Evolutionary conservation across 2,329 filamentous ascomycete species (phyloP).

Genomic region (Ceratocystis variospora): DNA sequence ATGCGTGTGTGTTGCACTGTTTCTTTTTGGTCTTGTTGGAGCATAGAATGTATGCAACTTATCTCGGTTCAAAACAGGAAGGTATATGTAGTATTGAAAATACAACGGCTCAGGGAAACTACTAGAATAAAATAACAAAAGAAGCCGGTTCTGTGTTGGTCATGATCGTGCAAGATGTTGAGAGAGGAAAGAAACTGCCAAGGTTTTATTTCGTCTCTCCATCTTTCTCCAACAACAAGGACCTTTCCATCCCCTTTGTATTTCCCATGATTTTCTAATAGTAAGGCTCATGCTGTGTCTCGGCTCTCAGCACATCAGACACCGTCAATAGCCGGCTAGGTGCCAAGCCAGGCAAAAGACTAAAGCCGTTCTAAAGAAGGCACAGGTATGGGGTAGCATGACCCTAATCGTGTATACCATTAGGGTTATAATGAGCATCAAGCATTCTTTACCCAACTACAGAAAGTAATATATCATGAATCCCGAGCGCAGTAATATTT

Average conservation of each 20-base stretch:
- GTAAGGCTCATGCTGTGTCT: background rate
- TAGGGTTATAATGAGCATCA: background rate
- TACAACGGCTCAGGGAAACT: background rate
- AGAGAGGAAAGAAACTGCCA: background rate
- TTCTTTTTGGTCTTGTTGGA: background rate
- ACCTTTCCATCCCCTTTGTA: background rate
- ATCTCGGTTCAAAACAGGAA: background rate
- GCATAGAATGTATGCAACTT: background rate
- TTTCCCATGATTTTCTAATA: background rate
- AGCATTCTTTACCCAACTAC: too few relatives aligned
- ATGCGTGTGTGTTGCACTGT: background rate
- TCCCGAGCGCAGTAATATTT: too few relatives aligned
- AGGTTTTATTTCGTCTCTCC: background rate
- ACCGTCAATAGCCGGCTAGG: conserved; percentile 11
- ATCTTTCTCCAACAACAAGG: background rate
- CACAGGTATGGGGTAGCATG: background rate
- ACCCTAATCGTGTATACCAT: background rate
- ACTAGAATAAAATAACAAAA: background rate
- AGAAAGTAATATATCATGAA: too few relatives aligned
- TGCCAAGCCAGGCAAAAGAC: conserved; percentile 1
- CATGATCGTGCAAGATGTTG: background rate
- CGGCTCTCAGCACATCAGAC: conserved; percentile 6
- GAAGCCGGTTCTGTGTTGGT: background rate
- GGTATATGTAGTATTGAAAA: background rate
- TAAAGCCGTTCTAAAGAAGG: background rate